A percentile compares a stretch with the other conserved stretches of the same genome.
phyloP scores from a whole-genome alignment of 345 rosid genomes.

The Dipteronia dyeriana region DNA sequence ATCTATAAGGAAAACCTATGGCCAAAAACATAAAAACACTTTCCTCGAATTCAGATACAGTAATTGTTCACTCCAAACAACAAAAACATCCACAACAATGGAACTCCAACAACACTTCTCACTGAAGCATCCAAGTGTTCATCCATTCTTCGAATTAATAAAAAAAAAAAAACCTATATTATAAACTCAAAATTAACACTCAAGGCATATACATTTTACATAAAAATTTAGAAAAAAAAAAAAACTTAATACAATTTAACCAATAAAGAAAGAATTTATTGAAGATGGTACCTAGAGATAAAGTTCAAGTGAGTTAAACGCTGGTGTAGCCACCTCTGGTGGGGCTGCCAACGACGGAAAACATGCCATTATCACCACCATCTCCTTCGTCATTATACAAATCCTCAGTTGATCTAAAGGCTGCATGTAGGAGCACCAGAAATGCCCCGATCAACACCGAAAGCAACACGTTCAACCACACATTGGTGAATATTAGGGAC shows the following conservation, averaged over 20 bases:
- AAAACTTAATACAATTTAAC: neutral
- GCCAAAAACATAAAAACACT: no score
- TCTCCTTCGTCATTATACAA: slow-evolving; percentile 48
- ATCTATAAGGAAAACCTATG: no score
- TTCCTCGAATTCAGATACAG: no score
- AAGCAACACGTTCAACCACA: slow-evolving; percentile 61
- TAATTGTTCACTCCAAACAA: no score
- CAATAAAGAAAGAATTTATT: neutral
- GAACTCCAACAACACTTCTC: no score
- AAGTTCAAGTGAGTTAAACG: slow-evolving; percentile 24
- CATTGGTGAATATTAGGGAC: slow-evolving; percentile 51
- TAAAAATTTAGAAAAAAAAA: neutral
- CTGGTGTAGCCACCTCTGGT: slow-evolving; percentile 37
- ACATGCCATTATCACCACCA: slow-evolving; percentile 37
- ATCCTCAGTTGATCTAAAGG: slow-evolving; percentile 56
- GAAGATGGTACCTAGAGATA: slow-evolving; percentile 1
- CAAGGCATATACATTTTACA: neutral
- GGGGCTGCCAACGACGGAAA: slow-evolving; percentile 57
- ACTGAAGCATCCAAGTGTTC: neutral
- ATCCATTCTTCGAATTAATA: neutral
- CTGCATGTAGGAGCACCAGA: slow-evolving; percentile 45
- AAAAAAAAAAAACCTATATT: slow-evolving; percentile 4
- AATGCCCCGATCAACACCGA: slow-evolving; percentile 51
- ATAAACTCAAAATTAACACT: slow-evolving; percentile 13
- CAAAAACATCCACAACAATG: no score